Conservation (phyloP, 2,329 filamentous ascomycete genomes). For the Colletotrichum eleusines region DNA sequence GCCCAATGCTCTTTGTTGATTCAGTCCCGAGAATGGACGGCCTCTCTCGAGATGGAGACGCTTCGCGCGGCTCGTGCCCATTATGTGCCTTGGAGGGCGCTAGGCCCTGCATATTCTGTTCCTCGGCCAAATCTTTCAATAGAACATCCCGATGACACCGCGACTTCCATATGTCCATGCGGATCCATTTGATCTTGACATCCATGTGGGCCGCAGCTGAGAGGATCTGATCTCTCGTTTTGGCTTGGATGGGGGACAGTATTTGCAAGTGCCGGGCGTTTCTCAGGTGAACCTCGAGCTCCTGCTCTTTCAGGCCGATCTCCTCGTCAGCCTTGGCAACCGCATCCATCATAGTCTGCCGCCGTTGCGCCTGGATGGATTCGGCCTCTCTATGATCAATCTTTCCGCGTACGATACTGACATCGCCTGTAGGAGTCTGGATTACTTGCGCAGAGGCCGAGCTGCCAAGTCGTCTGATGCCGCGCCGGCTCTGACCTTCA, state of each 20-base stretch:
- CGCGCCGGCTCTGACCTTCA: conserved; percentile 81
- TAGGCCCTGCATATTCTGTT: conserved; percentile 28
- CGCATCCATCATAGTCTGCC: conserved; percentile 84
- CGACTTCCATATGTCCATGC: conserved; percentile 92
- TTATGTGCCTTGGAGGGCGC: conserved; percentile 20
- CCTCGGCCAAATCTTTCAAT: conserved; percentile 86
- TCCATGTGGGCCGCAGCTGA: conserved; percentile 85
- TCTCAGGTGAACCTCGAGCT: conserved; percentile 84
- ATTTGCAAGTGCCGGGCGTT: conserved; percentile 93
- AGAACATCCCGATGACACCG: conserved; percentile 93
- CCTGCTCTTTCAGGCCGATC: conserved; percentile 77
- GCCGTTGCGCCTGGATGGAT: conserved; percentile 85
- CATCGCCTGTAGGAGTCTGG: conserved; percentile 78
- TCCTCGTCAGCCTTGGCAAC: conserved; percentile 87
- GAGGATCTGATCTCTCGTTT: conserved; percentile 88
- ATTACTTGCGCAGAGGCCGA: conserved; percentile 71
- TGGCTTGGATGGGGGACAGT: conserved; percentile 89
- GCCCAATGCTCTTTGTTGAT: conserved; percentile 21
- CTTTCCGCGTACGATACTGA: conserved; percentile 77
- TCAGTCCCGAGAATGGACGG: conserved; percentile 26
- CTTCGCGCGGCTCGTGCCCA: conserved; percentile 26
- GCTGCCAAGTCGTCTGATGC: conserved; percentile 77
- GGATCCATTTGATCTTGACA: conserved; percentile 92
- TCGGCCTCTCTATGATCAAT: conserved; percentile 87
- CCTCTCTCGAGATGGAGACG: conserved; percentile 33